Evolutionary conservation across 257 asterid genomes (phyloP), one percentile per base, ranked within the genome.

Genomic region (Solanum tarapatanum): DNA sequence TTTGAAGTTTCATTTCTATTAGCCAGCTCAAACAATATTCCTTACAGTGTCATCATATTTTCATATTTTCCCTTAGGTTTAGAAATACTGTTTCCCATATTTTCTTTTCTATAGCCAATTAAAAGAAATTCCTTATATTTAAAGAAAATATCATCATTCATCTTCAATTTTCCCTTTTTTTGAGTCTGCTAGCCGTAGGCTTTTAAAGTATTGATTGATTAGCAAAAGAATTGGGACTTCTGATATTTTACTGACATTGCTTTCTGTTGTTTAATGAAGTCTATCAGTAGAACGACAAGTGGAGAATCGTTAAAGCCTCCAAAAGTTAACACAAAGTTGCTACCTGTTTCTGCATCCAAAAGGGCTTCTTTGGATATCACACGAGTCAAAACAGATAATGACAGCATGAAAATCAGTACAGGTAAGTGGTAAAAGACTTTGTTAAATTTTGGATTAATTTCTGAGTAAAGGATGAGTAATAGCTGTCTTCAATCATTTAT

Each of bases 351-450:
- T 84, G 62, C 90, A 79, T 88, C 90, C 88, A 96, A 96, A 93
- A 90, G 92, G 86, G 95, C 92, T 11, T 90, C 97, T 82, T 32
- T 90, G n/a, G 93, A 92, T 85, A 84, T 89, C 88, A 89, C 87
- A 89, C 93, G 88, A 73, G 90, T 79, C 88, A 96, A 94, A 92
- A 35, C 89, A 87, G 94, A 91, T 89, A 87, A 87, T 79, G 92
- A 91, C 64, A 94, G 90, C 90, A 87, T 90, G 70, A 92, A 89
- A 90, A 87, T 69, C 73, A 95, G 93, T 93, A 36, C 88, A 35
- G 88, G 91, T 84, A 80, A 43, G 68, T 17, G 85, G 41, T 45
- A 87, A 85, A 73, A 74, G 76, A 83, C 88, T 74, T 84, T 62
- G 88, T 16, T 45, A 36, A 64, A 43, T 60, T 82, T 19, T 55